phyloP scores from a whole-genome alignment of 1,139 yeast genomes.

The Pichia sp. region DNA sequence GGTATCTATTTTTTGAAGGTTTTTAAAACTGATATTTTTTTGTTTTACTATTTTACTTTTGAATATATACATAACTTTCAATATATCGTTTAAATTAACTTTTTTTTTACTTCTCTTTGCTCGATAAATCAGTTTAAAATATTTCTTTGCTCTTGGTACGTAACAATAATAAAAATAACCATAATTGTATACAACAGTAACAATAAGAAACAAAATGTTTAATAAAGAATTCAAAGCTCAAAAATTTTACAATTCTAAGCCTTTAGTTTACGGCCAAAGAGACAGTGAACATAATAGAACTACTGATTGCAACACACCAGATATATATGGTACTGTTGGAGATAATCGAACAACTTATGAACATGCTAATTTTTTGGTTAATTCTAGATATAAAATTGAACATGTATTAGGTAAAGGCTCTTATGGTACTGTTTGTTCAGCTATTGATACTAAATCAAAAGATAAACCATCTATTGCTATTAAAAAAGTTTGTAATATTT shows the following conservation, averaged over 20 bases:
- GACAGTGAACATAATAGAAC: neutral
- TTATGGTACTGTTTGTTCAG: slow-evolving; percentile 85
- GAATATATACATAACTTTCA: too few species aligned
- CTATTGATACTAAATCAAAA: slow-evolving; percentile 46
- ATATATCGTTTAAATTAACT: too few species aligned
- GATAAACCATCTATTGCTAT: slow-evolving; percentile 50
- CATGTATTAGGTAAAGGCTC: slow-evolving; percentile 79
- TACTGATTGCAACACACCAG: neutral
- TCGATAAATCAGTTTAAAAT: too few species aligned
- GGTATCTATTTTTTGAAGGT: too few species aligned
- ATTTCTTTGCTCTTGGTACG: neutral
- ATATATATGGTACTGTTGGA: slow-evolving; percentile 3
- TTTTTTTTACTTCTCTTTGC: too few species aligned
- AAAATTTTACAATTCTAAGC: slow-evolving; percentile 3
- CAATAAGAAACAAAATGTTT: slow-evolving; percentile 5
- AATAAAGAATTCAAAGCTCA: slow-evolving; percentile 6
- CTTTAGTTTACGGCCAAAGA: neutral
- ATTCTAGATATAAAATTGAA: slow-evolving; percentile 56
- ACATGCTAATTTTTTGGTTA: slow-evolving; percentile 41
- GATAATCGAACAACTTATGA: slow-evolving; percentile 10
- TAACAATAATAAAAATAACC: neutral
- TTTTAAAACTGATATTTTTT: too few species aligned
- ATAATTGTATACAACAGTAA: neutral
- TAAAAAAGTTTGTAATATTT: slow-evolving; percentile 68
- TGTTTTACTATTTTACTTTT: too few species aligned